Percentiles rank a stretch among this genome's conserved stretches.
These are phyloP conservation scores for Annulohypoxylon stygium DNA, from an alignment of 495 filamentous ascomycete species.

Conservation along the genomic window DNA sequence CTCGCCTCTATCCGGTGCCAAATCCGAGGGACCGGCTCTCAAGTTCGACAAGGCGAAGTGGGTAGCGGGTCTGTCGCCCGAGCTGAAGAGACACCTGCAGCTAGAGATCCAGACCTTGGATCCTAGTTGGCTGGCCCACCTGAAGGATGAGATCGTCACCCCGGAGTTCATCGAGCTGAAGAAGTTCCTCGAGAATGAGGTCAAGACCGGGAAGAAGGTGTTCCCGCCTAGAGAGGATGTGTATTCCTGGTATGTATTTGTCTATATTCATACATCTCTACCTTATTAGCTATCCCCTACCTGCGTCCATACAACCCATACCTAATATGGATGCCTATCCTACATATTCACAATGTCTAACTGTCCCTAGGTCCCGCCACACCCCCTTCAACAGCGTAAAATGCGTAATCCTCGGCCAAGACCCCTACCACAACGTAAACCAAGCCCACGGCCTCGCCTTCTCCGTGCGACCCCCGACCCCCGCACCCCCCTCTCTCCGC, in stretches of 20 bases:
- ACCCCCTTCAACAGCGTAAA: conserved; percentile 90
- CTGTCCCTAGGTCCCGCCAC: conserved; percentile 77
- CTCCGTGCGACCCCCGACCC: conserved; percentile 89
- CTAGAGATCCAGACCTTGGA: conserved; percentile 93
- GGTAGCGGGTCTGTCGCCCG: conserved; percentile 79
- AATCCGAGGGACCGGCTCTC: conserved; percentile 44
- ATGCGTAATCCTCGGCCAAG: conserved; percentile 91
- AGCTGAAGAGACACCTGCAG: conserved; percentile 84
- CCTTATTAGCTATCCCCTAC: background rate
- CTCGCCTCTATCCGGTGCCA: conserved; percentile 46
- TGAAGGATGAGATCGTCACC: conserved; percentile 84
- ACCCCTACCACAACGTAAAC: conserved; percentile 95
- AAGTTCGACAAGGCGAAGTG: conserved; percentile 92
- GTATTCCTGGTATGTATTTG: conserved; percentile 83
- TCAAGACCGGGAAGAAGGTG: conserved; percentile 75
- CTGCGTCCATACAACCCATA: background rate
- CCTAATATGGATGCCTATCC: background rate
- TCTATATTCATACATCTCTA: background rate
- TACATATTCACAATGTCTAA: background rate
- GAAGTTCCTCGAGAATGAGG: conserved; percentile 84
- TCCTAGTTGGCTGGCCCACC: conserved; percentile 86
- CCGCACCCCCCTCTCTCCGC: conserved; percentile 84
- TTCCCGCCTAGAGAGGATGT: conserved; percentile 90
- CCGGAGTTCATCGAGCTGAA: conserved; percentile 88
- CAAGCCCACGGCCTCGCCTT: conserved; percentile 97